Conservation (phyloP, 2,329 filamentous ascomycete species). For the Hortaea werneckii region DNA sequence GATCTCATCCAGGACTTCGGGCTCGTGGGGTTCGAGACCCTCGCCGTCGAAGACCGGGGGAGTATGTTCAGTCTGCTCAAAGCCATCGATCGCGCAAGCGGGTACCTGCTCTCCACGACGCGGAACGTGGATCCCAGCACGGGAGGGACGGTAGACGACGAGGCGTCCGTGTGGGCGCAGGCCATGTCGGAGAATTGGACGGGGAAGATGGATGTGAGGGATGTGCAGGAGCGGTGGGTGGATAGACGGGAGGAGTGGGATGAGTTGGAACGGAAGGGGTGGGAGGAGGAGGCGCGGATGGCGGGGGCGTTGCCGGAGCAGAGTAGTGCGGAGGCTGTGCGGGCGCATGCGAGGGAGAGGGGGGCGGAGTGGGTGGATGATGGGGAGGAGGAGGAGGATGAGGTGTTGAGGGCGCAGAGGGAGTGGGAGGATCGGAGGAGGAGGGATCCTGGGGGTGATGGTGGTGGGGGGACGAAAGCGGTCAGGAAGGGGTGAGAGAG, state of each 20-base stretch:
- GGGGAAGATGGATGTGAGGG: slow-evolving; percentile 66
- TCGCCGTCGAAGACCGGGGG: slow-evolving; percentile 92
- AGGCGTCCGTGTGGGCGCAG: slow-evolving; percentile 77
- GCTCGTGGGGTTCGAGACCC: slow-evolving; percentile 81
- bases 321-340: slow-evolving; percentile 12
- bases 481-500: slow-evolving; percentile 14
- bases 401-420: slow-evolving; percentile 19
- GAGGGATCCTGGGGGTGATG: slow-evolving; percentile 5
- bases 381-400: slow-evolving; percentile 17
- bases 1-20: slow-evolving; percentile 82
- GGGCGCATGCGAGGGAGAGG: slow-evolving; percentile 13
- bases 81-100: slow-evolving; percentile 82
- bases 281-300: slow-evolving; percentile 59
- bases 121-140: slow-evolving; percentile 83
- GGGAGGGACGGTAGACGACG: slow-evolving; percentile 22
- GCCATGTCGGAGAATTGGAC: slow-evolving; percentile 64
- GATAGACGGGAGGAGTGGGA: slow-evolving; percentile 85
- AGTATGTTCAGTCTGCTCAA: slow-evolving; percentile 89
- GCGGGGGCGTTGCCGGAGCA: slow-evolving; percentile 19
- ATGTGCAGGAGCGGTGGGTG: slow-evolving; percentile 93
- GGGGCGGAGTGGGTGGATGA: slow-evolving; percentile 6
- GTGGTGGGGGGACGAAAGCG: slow-evolving; percentile 9
- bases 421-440: slow-evolving; percentile 17
- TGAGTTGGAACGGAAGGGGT: slow-evolving; percentile 61
- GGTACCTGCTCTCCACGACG: slow-evolving; percentile 83